Evolutionary conservation across 2,329 filamentous ascomycete species (phyloP).

Genomic region (Beauveria brongniartii): DNA sequence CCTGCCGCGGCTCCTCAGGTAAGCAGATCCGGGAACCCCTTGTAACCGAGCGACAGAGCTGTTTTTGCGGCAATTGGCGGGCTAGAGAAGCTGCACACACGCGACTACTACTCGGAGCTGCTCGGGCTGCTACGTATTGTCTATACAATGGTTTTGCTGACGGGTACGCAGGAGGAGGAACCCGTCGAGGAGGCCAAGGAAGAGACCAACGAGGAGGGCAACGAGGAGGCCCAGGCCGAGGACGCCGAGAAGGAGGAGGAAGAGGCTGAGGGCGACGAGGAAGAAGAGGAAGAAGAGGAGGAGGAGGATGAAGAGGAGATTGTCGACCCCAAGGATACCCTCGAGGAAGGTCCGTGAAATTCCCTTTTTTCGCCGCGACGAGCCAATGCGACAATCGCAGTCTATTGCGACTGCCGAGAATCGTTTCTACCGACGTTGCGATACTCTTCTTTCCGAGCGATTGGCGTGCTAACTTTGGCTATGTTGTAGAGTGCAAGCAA

Average conservation of each 20-base stretch:
- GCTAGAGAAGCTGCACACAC: background rate
- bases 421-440: background rate
- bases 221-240: constrained; percentile 21
- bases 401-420: background rate
- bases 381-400: constrained; percentile 5
- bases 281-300: constrained; percentile 38
- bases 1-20: constrained; percentile 57
- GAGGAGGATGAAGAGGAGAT: constrained; percentile 71
- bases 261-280: constrained; percentile 38
- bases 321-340: constrained; percentile 75
- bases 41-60: background rate
- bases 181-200: constrained; percentile 21
- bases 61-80: constrained; percentile 9
- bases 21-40: constrained; percentile 18
- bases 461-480: constrained; percentile 17
- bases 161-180: constrained; percentile 26
- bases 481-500: constrained; percentile 72
- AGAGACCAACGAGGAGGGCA: constrained; percentile 18
- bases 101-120: background rate
- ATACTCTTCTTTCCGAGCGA: constrained; percentile 12
- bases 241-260: constrained; percentile 34
- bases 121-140: background rate
- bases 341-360: constrained; percentile 75
- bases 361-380: background rate
- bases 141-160: background rate